A percentile compares a stretch with the other conserved stretches of the same genome.
These are phyloP conservation scores for Magnolia kwangsiensis DNA, from an alignment of 164 flowering plant genomes.

Conservation along the genomic window DNA sequence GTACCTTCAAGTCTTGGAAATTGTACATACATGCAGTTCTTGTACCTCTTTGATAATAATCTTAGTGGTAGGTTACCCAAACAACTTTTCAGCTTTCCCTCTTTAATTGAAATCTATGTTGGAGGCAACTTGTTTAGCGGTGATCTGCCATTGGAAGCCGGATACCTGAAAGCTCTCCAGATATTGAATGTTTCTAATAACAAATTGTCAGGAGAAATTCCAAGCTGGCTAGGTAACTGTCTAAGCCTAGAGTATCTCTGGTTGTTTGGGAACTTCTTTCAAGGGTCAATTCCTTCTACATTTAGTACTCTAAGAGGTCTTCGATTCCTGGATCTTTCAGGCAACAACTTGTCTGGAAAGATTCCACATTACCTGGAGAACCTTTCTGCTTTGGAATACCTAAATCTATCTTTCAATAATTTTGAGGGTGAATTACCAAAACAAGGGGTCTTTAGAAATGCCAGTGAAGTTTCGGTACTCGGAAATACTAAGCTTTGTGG, in stretches of 20 bases:
- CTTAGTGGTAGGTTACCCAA: background rate
- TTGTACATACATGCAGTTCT: background rate
- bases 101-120: background rate
- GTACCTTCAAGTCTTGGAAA: slow-evolving; percentile 2
- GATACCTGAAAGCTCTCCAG: slow-evolving; percentile 51
- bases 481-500: no score
- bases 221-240: slow-evolving; percentile 47
- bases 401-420: no score
- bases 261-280: slow-evolving; percentile 56
- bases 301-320: no score
- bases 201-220: slow-evolving; percentile 58
- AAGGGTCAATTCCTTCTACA: slow-evolving; percentile 51
- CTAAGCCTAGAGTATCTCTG: slow-evolving; percentile 55
- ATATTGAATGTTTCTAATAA: slow-evolving; percentile 67
- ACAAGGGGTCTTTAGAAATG: no score
- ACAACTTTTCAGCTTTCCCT: background rate
- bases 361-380: no score
- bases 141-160: slow-evolving; percentile 43
- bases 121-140: slow-evolving; percentile 23
- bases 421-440: no score
- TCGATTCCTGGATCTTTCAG: no score
- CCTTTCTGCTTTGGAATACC: no score
- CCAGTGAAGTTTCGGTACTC: no score
- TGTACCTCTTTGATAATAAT: background rate
- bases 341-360: no score